A percentile compares a stretch with the other conserved stretches of the same genome.
Evolutionary conservation across 441 rosid genomes (phyloP).

Genomic region (Eruca vesicaria): DNA sequence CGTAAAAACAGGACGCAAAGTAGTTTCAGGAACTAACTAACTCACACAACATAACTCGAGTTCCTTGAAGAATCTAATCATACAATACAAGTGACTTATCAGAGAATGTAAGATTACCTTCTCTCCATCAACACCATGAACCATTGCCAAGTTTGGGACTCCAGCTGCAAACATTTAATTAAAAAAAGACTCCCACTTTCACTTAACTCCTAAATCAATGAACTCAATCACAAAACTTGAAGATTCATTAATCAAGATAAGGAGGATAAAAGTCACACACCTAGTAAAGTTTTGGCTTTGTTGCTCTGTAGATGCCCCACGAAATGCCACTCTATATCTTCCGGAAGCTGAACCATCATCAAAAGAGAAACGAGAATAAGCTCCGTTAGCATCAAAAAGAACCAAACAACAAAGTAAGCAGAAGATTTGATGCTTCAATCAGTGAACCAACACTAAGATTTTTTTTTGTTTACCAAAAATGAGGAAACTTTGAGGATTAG

Average conservation of each 20-base stretch:
- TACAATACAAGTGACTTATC: not conserved
- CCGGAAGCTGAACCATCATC: constrained; percentile 68
- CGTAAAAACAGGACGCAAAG: not conserved
- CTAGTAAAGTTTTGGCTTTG: constrained; percentile 71
- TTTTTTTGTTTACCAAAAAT: not conserved
- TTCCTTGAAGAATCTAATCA: not conserved
- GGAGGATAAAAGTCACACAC: constrained; percentile 42
- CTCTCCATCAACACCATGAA: constrained; percentile 72
- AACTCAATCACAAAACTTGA: not conserved
- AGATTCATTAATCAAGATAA: not conserved
- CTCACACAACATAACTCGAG: not conserved
- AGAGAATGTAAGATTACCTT: constrained; percentile 47
- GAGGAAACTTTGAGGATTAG: not conserved
- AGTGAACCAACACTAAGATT: not conserved
- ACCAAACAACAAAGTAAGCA: not conserved
- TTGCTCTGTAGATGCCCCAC: constrained; percentile 91
- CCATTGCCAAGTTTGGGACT: constrained; percentile 72
- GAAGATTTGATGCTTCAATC: not conserved
- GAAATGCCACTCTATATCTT: constrained; percentile 84
- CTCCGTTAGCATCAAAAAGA: not conserved
- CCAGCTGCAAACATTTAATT: constrained; percentile 50
- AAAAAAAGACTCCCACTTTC: constrained; percentile 14
- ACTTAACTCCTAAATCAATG: not conserved
- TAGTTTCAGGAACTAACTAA: constrained; percentile 14
- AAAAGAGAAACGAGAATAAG: not conserved